Conservation (phyloP, 345 rosid genomes). For the Hibiscus syriacus region DNA sequence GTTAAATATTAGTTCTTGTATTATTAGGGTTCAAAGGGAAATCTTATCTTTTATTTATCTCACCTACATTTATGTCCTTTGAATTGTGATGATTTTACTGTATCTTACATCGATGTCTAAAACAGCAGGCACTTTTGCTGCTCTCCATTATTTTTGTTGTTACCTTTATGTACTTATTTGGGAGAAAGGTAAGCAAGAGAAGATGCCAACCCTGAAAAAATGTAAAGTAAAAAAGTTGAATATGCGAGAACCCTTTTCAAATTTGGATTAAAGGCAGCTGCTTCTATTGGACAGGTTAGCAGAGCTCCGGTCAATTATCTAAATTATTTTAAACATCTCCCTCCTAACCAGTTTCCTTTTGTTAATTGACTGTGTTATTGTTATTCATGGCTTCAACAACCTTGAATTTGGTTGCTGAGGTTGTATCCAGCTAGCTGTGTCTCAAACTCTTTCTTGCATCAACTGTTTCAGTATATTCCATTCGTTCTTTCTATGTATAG, state of each 20-base stretch:
- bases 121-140: not conserved
- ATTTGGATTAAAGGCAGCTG: not conserved
- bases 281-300: not conserved
- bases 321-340: not conserved
- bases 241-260: not conserved
- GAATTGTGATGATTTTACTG: not conserved
- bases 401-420: not conserved
- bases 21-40: not conserved
- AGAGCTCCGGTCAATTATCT: not conserved
- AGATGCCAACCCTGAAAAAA: not conserved
- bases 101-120: not conserved
- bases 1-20: too few species aligned
- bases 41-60: not conserved
- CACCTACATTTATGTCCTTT: not conserved
- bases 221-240: not conserved
- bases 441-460: not conserved
- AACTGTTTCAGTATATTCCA: not conserved
- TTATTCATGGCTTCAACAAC: not conserved
- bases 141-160: not conserved
- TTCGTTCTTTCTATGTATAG: not conserved
- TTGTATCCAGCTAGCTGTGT: slow-evolving; percentile 24
- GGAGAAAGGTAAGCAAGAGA: not conserved
- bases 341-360: not conserved
- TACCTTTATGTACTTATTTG: not conserved
- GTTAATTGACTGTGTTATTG: not conserved